These are phyloP conservation scores for Calophaca sinica DNA, from an alignment of 306 rosid genomes.

Conservation along the genomic window DNA sequence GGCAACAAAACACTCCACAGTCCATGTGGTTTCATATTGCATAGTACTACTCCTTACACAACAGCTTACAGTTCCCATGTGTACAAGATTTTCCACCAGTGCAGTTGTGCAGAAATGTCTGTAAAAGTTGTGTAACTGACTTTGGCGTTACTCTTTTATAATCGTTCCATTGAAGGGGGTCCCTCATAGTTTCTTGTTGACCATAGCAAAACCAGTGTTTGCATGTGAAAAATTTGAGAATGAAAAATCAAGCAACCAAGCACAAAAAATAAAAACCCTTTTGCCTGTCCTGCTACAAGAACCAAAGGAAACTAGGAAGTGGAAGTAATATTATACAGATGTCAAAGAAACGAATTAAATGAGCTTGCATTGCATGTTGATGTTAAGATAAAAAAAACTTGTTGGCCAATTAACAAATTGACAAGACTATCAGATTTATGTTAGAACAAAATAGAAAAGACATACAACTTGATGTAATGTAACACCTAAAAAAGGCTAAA, in stretches of 20 bases:
- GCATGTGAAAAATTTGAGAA: neutral
- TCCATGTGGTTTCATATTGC: conserved; percentile 30
- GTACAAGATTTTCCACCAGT: conserved; percentile 11
- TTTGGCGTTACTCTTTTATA: conserved; percentile 17
- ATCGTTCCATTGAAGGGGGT: conserved; percentile 15
- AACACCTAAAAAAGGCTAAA: conserved; percentile 25
- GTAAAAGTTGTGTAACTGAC: conserved; percentile 27
- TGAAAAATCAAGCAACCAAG: neutral
- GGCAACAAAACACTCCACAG: conserved; percentile 21
- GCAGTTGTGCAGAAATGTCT: conserved; percentile 33
- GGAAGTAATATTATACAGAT: neutral
- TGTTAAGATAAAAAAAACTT: conserved; percentile 10
- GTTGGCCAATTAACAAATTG: conserved; percentile 30
- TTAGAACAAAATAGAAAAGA: conserved; percentile 25
- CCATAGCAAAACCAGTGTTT: neutral
- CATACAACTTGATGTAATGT: conserved; percentile 45
- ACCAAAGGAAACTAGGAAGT: neutral
- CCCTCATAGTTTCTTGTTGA: conserved; percentile 26
- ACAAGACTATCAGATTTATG: conserved; percentile 43
- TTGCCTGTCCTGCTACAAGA: too few species aligned
- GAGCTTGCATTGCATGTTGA: neutral
- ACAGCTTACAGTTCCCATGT: conserved; percentile 28
- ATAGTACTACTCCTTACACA: neutral
- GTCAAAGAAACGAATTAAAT: conserved; percentile 16
- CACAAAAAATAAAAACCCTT: too few species aligned